Evolutionary conservation across 116 monocot species (phyloP).

Genomic region (Dioscorea cayenensis): DNA sequence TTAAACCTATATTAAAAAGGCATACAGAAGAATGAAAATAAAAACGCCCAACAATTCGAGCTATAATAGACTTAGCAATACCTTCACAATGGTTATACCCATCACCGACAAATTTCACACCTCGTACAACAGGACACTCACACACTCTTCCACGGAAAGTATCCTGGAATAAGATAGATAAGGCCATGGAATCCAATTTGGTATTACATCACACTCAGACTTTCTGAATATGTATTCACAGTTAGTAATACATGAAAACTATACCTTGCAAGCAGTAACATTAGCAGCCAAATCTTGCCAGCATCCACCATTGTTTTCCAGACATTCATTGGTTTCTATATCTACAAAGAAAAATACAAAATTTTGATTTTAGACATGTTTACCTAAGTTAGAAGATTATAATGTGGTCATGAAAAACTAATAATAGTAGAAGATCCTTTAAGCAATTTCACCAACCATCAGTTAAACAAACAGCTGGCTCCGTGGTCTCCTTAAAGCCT

Average conservation of each 20-base stretch:
- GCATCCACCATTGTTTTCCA: conserved; percentile 90
- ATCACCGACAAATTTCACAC: conserved; percentile 91
- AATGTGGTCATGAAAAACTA: neutral
- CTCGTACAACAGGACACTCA: conserved; percentile 76
- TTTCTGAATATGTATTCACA: neutral
- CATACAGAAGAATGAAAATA: neutral
- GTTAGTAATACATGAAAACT: neutral
- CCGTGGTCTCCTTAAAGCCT: conserved; percentile 91
- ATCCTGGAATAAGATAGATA: conserved; percentile 41
- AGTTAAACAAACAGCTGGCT: conserved; percentile 87
- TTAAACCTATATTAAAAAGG: no score
- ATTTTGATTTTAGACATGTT: neutral
- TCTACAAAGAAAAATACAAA: conserved; percentile 18
- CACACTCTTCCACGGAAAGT: conserved; percentile 94
- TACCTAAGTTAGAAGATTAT: neutral
- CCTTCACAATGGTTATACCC: conserved; percentile 94
- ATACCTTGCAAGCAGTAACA: conserved; percentile 89
- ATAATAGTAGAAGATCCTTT: neutral
- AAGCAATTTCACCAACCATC: conserved; percentile 45
- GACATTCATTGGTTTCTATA: conserved; percentile 76
- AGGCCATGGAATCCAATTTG: neutral
- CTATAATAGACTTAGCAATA: conserved; percentile 6
- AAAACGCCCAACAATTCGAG: neutral
- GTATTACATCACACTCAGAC: neutral
- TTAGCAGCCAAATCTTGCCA: conserved; percentile 82